A percentile compares a stretch with the other conserved stretches of the same genome.
Evolutionary conservation across 2,329 filamentous ascomycete species (phyloP).

Genomic region (Thielaviopsis musarum): DNA sequence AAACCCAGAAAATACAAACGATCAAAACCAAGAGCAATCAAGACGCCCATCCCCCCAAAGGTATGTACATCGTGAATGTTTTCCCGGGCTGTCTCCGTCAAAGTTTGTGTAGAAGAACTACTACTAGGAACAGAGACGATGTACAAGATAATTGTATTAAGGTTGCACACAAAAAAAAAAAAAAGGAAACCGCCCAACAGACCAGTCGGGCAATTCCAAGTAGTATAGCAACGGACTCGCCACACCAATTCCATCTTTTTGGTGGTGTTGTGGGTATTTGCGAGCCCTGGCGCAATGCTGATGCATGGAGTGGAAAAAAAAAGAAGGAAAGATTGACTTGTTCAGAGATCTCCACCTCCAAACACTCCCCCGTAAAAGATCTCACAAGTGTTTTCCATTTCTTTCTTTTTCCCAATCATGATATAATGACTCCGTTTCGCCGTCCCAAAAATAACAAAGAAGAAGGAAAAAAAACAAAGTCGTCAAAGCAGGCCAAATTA

Average conservation of each 20-base stretch:
- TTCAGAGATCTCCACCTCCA: neutral
- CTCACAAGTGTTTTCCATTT: neutral
- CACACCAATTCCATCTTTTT: neutral
- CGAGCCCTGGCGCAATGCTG: neutral
- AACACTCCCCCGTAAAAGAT: neutral
- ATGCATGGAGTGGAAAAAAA: neutral
- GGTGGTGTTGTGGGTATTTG: neutral
- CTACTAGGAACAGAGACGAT: too few species aligned
- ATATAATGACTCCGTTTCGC: constrained; percentile 5
- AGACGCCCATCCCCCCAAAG: neutral
- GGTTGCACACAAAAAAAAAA: neutral
- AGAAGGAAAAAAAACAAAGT: neutral
- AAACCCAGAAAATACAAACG: neutral
- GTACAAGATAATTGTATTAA: neutral
- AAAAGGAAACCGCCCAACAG: neutral
- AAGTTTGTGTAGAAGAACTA: too few species aligned
- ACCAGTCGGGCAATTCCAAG: neutral
- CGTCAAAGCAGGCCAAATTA: neutral
- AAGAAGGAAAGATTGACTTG: neutral
- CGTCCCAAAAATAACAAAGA: constrained; percentile 3
- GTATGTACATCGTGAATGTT: neutral
- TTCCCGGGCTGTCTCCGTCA: neutral
- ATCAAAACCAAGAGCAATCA: neutral
- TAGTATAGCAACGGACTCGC: neutral
- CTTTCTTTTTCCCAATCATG: neutral